Conservation (phyloP, 495 filamentous ascomycete species). For the Aspergillus cristatus region DNA sequence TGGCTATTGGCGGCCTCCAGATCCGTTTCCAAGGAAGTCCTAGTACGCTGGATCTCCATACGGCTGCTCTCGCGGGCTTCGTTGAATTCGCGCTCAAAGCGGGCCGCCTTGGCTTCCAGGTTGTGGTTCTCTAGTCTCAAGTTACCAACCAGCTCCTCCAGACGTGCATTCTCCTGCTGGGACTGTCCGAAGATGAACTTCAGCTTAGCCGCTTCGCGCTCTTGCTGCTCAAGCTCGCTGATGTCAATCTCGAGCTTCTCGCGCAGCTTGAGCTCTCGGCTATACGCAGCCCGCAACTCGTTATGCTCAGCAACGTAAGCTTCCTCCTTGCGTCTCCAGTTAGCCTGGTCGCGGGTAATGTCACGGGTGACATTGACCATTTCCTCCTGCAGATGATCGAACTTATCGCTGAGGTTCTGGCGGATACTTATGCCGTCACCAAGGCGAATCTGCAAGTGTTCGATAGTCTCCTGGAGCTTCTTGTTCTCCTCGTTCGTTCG, state of each 20-base stretch:
- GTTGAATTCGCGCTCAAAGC: conserved; percentile 73
- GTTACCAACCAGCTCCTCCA: conserved; percentile 55
- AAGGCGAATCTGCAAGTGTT: conserved; percentile 61
- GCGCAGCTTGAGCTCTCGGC: conserved; percentile 65
- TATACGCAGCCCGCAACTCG: conserved; percentile 66
- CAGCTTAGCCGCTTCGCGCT: conserved; percentile 54
- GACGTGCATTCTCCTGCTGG: conserved; percentile 44
- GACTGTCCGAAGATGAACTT: conserved; percentile 47
- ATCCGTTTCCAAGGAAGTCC: conserved; percentile 69
- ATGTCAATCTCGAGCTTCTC: conserved; percentile 76
- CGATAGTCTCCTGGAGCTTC: conserved; percentile 54
- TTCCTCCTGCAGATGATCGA: conserved; percentile 73
- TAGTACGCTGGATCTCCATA: conserved; percentile 68
- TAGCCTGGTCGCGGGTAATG: conserved; percentile 69
- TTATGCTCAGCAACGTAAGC: conserved; percentile 66
- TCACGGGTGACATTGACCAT: conserved; percentile 69
- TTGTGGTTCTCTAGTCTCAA: conserved; percentile 61
- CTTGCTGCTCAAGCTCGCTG: conserved; percentile 62
- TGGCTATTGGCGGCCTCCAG: conserved; percentile 73
- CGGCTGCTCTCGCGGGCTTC: conserved; percentile 69
- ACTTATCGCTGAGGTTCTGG: conserved; percentile 68
- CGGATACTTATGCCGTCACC: conserved; percentile 75
- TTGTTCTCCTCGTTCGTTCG: conserved; percentile 46
- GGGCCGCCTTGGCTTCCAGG: conserved; percentile 48
- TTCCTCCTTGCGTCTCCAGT: conserved; percentile 63